Percentiles rank a stretch among this genome's conserved stretches.
Evolutionary conservation across 768 basidiomycete species (phyloP).

Genomic region (Mycena leptocephala): DNA sequence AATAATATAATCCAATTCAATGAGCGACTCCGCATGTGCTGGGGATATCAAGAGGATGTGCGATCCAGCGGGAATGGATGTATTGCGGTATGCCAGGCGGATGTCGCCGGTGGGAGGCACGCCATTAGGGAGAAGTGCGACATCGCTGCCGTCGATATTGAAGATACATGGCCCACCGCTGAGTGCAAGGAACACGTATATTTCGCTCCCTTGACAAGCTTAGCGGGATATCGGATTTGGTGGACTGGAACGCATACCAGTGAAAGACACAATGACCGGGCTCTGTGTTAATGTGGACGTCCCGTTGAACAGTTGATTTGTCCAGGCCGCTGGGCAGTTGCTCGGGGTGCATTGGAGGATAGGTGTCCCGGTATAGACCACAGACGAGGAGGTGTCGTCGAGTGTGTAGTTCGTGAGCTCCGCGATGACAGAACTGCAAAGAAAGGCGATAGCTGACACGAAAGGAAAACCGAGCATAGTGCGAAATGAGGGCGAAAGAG

Average conservation of each 20-base stretch:
- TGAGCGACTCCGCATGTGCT: not conserved
- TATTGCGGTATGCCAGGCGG: conserved; percentile 18
- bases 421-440: not conserved
- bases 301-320: not conserved
- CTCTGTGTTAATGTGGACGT: conserved; percentile 18
- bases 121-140: not conserved
- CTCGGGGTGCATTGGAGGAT: not conserved
- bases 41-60: conserved; percentile 17
- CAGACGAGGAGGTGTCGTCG: not conserved
- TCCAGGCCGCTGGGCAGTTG: not conserved
- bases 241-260: not conserved
- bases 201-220: not conserved
- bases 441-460: conserved; percentile 46
- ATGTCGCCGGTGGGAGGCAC: not conserved
- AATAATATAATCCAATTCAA: conserved; percentile 19
- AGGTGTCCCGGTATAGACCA: not conserved
- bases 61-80: not conserved
- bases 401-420: conserved; percentile 19
- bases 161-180: not conserved
- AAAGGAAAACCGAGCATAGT: not conserved
- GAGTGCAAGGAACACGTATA: conserved; percentile 8
- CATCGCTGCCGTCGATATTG: conserved; percentile 9
- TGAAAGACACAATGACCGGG: conserved; percentile 16
- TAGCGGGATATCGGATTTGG: not conserved
- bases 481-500: not conserved